A percentile compares a stretch with the other conserved stretches of the same genome.
Conservation (phyloP, 2,329 filamentous ascomycete species). For the Talaromyces sp. region DNA sequence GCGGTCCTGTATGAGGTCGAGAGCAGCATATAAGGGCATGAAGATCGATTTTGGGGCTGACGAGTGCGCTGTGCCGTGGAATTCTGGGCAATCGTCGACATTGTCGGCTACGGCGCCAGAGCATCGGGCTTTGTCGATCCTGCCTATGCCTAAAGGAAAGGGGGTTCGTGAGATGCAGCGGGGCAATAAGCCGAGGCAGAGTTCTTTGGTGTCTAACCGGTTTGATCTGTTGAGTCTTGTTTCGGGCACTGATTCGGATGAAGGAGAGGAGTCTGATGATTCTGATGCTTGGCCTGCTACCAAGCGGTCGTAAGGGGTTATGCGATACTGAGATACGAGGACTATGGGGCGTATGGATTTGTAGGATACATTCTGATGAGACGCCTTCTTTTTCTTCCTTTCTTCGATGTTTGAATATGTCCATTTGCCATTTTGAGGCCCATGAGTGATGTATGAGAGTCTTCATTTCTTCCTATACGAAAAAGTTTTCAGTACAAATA, state of each 20-base stretch:
- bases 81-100: not conserved
- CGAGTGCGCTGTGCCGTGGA: slow-evolving; percentile 56
- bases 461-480: not conserved
- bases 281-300: slow-evolving; percentile 8
- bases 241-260: slow-evolving; percentile 21
- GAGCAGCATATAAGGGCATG: slow-evolving; percentile 64
- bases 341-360: not conserved
- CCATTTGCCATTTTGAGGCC: not conserved
- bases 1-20: slow-evolving; percentile 70
- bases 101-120: not conserved
- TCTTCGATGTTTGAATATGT: not conserved
- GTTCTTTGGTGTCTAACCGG: slow-evolving; percentile 51
- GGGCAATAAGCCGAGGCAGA: slow-evolving; percentile 25
- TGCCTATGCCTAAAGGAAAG: slow-evolving; percentile 22
- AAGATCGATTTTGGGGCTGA: slow-evolving; percentile 70
- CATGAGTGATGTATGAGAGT: not conserved
- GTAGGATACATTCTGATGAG: too few species aligned
- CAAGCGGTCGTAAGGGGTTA: not conserved
- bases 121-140: slow-evolving; percentile 22
- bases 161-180: slow-evolving; percentile 19
- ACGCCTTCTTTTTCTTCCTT: not conserved
- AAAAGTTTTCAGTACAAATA: not conserved
- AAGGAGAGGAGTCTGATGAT: slow-evolving; percentile 37
- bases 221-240: slow-evolving; percentile 59
- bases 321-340: not conserved